phyloP scores from a whole-genome alignment of 176 grass and related monocot species.

The Oryza brachyantha region DNA sequence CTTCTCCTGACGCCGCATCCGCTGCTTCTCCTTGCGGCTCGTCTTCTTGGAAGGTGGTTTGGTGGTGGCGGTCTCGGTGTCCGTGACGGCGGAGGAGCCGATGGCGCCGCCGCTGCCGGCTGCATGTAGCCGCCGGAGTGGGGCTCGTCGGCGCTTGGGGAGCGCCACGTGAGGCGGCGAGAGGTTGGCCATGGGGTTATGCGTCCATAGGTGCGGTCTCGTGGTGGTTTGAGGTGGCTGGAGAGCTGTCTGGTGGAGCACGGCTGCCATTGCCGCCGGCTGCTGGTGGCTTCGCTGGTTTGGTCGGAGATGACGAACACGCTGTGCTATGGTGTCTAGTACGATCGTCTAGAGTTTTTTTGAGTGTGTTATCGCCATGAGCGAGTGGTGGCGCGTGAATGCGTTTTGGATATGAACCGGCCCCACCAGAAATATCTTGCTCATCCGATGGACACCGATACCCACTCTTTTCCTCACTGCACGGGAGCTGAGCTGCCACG shows the following conservation, averaged over 20 bases:
- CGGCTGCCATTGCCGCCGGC: constrained; percentile 29
- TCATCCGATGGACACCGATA: not conserved
- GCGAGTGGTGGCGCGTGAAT: constrained; percentile 18
- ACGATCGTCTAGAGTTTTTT: not conserved
- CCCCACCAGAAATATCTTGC: constrained; percentile 12
- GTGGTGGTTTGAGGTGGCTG: not conserved
- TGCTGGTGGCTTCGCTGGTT: not conserved
- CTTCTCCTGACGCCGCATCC: constrained; percentile 1
- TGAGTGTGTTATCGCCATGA: constrained; percentile 16
- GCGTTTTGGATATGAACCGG: not conserved
- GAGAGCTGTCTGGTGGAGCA: constrained; percentile 42
- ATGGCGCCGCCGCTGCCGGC: constrained; percentile 29
- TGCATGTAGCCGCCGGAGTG: constrained; percentile 2
- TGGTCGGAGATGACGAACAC: not conserved
- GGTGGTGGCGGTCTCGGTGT: not conserved
- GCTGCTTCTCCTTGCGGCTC: constrained; percentile 30
- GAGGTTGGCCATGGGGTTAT: not conserved
- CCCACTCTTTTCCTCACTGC: no score
- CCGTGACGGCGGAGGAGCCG: constrained; percentile 32
- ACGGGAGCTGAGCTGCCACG: no score
- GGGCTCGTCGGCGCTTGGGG: not conserved
- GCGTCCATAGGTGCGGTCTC: not conserved
- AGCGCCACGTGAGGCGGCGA: not conserved
- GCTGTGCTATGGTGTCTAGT: not conserved
- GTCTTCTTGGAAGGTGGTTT: constrained; percentile 15